Evolutionary conservation across 2,329 filamentous ascomycete species (phyloP), one percentile per base, ranked within the genome.

Genomic region (Neonectria hederae): DNA sequence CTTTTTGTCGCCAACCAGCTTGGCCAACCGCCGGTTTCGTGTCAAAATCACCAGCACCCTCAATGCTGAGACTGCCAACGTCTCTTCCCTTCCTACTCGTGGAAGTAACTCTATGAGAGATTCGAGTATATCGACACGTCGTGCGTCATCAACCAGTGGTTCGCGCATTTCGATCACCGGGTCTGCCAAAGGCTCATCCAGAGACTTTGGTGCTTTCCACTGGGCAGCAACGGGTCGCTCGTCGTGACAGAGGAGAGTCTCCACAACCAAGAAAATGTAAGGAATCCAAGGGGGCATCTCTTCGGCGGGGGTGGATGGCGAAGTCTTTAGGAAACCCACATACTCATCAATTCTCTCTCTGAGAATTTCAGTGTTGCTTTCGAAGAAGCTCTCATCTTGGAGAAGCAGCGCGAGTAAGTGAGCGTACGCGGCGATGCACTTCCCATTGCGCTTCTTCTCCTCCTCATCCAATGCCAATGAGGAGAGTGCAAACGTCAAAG

Each of bases 281-380:
- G 93, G 92, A 68, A 98, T 91, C 94, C 95, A 99, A 1, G 93
- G 92, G 5, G 94, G 92, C n/a, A 93, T 83, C 63, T 96, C 92
- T 53, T 97, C 92, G 0, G 86, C 82, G 4, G 91, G 84, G 60
- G 90, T 87, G 26, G 89, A 87, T 0, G 88, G 82, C 5, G 88
- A 83, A 4, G 94, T 82, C 72, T 91, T 90, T 70, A 99, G 87
- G 77, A 97, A 97, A 2, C 83, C 85, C 28, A 97, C 84, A 66
- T 97, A 88, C 40, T 89, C 89, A 10, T 84, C 83, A 43, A 97
- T 91, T 73, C 91, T 93, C 19, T 92, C 89, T 74, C 91, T 91
- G 24, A 99, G 80, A 40, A 90, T 89, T 28, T 90, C 87, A 19
- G 94, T 80, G 19, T 92, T 93, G 54, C 89, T 89, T 54, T 87